Evolutionary conservation across 352 stramenopile genomes (phyloP).

Genomic region (Phytophthora kernoviae): DNA sequence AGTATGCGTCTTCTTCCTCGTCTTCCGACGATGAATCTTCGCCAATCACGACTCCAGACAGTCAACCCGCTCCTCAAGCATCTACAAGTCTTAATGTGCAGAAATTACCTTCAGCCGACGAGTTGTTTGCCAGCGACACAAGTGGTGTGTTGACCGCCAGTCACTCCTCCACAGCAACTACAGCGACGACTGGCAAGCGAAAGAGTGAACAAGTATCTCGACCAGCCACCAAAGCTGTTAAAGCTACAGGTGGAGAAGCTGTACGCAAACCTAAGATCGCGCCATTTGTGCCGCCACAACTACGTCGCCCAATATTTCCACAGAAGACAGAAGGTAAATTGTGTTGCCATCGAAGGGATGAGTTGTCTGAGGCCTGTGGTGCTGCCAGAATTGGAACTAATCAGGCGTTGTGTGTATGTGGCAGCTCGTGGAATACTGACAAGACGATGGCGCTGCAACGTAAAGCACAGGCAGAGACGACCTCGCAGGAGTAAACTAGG

Average conservation of each 20-base stretch:
- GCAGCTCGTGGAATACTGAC: slow-evolving; percentile 71
- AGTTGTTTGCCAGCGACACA: slow-evolving; percentile 51
- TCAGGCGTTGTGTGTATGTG: slow-evolving; percentile 7
- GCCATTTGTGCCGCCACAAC: slow-evolving; percentile 61
- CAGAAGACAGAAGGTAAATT: slow-evolving; percentile 59
- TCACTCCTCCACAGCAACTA: not conserved
- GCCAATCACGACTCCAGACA: not conserved
- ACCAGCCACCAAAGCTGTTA: slow-evolving; percentile 27
- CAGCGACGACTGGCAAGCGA: slow-evolving; percentile 24
- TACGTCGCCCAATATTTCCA: slow-evolving; percentile 73
- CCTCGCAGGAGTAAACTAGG: slow-evolving; percentile 4
- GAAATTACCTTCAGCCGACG: slow-evolving; percentile 47
- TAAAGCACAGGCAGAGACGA: slow-evolving; percentile 20
- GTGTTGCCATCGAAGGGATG: not conserved
- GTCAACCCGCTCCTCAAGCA: not conserved
- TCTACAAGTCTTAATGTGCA: not conserved
- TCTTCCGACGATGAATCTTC: slow-evolving; percentile 34
- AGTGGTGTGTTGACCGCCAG: slow-evolving; percentile 24
- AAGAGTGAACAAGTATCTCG: slow-evolving; percentile 22
- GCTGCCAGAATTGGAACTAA: no score
- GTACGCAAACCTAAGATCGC: slow-evolving; percentile 17
- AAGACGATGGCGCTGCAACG: slow-evolving; percentile 60
- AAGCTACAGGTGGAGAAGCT: slow-evolving; percentile 16
- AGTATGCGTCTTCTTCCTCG: slow-evolving; percentile 66
- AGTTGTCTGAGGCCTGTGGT: no score